A percentile compares a stretch with the other conserved stretches of the same genome.
Conservation (phyloP, 148 eudicot species). For the Drosera capensis region DNA sequence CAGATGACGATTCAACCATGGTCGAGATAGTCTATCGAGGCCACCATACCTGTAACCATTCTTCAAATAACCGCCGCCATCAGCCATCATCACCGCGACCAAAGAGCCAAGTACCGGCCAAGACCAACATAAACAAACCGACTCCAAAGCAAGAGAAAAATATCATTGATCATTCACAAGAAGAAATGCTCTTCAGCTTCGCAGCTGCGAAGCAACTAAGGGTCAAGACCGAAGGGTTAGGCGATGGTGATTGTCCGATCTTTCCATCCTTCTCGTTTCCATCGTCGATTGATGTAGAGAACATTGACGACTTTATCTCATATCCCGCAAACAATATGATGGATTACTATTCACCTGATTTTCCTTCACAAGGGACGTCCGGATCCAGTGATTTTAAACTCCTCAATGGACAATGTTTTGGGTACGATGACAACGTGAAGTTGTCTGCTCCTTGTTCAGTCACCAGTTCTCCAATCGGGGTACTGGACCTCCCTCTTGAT, state of each 20-base stretch:
- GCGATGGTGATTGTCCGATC: background rate
- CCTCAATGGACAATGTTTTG: conserved; percentile 17
- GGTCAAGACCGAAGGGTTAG: background rate
- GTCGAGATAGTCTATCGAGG: conserved; percentile 23
- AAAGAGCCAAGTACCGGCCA: background rate
- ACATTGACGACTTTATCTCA: background rate
- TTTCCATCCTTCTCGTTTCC: conserved; percentile 10
- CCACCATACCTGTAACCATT: conserved; percentile 18
- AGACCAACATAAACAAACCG: background rate
- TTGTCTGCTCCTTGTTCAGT: conserved; percentile 20
- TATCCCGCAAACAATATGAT: background rate
- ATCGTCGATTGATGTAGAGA: background rate
- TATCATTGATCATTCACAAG: background rate
- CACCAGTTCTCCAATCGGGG: conserved; percentile 26
- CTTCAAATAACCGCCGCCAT: conserved; percentile 2
- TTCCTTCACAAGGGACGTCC: conserved; percentile 25
- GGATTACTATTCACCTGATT: conserved; percentile 2
- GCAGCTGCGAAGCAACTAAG: background rate
- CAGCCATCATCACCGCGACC: conserved; percentile 1
- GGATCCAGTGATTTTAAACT: conserved; percentile 17
- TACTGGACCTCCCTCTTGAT: conserved; percentile 30
- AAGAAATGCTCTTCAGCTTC: background rate
- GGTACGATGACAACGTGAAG: conserved; percentile 23
- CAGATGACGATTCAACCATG: conserved; percentile 23
- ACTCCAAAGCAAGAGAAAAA: background rate